A percentile compares a stretch with the other conserved stretches of the same genome.
phyloP scores from a whole-genome alignment of 2,329 filamentous ascomycete genomes.

The Colletotrichum acutatum region DNA sequence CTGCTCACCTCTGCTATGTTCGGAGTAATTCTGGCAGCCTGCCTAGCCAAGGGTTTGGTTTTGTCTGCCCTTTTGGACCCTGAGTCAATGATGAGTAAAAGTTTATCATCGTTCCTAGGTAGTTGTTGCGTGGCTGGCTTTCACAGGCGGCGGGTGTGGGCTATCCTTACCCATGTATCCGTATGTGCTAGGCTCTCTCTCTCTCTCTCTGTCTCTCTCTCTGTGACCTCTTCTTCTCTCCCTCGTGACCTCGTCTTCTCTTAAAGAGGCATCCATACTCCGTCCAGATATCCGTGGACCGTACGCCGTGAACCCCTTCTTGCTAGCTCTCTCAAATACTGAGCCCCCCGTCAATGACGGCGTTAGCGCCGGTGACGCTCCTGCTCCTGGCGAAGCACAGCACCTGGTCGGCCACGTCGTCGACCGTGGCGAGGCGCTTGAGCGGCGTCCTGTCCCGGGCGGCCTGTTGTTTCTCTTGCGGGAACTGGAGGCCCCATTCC shows the following conservation, averaged over 20 bases:
- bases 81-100: background rate
- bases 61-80: background rate
- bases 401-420: conserved; percentile 66
- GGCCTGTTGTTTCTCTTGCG: conserved; percentile 64
- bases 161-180: too few species aligned
- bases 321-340: background rate
- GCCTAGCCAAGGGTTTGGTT: too few species aligned
- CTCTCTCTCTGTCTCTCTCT: too few species aligned
- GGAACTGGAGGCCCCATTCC: conserved; percentile 52
- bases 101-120: background rate
- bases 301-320: too few species aligned
- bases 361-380: conserved; percentile 64
- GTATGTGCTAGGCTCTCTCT: too few species aligned
- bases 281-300: too few species aligned
- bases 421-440: conserved; percentile 64
- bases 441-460: conserved; percentile 68
- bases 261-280: too few species aligned
- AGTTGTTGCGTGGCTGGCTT: too few species aligned
- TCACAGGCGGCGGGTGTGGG: too few species aligned
- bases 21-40: background rate
- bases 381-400: conserved; percentile 58
- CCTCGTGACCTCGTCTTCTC: too few species aligned
- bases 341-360: conserved; percentile 55
- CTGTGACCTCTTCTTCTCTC: too few species aligned
- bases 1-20: background rate